Conservation (phyloP, 2,329 filamentous ascomycete genomes). For the Microcyclospora pomicola region DNA sequence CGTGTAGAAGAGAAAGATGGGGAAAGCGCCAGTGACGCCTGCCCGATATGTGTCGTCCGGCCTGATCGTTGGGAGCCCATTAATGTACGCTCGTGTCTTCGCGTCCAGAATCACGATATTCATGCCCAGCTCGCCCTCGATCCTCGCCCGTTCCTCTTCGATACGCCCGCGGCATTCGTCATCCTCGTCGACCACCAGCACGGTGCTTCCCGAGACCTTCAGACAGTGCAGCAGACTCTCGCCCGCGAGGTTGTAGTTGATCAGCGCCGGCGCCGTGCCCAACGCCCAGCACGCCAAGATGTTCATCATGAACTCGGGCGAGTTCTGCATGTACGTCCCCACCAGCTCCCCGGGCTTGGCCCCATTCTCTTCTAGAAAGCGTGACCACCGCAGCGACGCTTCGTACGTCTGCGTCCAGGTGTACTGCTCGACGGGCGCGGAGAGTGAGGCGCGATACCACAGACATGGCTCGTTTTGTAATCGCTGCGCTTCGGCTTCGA, state of each 20-base stretch:
- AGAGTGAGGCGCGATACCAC: constrained; percentile 48
- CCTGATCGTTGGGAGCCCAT: constrained; percentile 34
- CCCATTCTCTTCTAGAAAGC: constrained; percentile 39
- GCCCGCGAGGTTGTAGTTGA: constrained; percentile 24
- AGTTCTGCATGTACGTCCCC: constrained; percentile 22
- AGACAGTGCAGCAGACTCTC: constrained; percentile 23
- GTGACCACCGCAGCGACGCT: constrained; percentile 44
- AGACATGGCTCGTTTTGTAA: constrained; percentile 37
- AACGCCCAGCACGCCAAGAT: constrained; percentile 19
- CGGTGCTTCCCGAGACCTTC: constrained; percentile 26
- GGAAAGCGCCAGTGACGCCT: constrained; percentile 37
- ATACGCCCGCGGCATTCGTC: constrained; percentile 42
- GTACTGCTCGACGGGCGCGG: constrained; percentile 24
- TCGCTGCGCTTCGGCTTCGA: constrained; percentile 29
- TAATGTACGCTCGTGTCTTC: constrained; percentile 34
- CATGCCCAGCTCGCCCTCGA: constrained; percentile 46
- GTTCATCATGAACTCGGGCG: constrained; percentile 23
- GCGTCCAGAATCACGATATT: constrained; percentile 41
- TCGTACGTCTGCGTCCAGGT: constrained; percentile 44
- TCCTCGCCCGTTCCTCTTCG: constrained; percentile 33
- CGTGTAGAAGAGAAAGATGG: constrained; percentile 57
- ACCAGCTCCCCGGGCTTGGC: constrained; percentile 22
- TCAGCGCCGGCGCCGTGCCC: constrained; percentile 21
- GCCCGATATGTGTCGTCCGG: constrained; percentile 44
- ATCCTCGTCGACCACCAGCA: constrained; percentile 34